These are phyloP conservation scores for Oryza glaberrima DNA, from an alignment of 176 grass and related monocot species.

Conservation along the genomic window DNA sequence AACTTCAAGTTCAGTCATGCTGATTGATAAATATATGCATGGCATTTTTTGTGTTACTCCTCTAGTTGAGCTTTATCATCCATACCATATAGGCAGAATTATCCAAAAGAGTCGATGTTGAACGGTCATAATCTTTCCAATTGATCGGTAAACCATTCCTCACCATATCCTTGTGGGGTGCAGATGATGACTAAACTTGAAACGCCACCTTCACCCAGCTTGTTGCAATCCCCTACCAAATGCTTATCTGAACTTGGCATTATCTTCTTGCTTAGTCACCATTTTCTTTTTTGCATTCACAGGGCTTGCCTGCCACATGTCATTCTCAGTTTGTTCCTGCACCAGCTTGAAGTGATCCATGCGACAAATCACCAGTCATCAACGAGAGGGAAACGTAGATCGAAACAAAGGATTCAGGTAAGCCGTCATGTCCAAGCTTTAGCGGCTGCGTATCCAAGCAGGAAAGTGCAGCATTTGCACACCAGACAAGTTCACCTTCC, in stretches of 20 bases:
- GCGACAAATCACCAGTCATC: background rate
- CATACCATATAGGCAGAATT: background rate
- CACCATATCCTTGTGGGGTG: background rate
- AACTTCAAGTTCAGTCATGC: no score
- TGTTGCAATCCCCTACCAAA: slow-evolving; percentile 18
- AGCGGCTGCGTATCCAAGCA: background rate
- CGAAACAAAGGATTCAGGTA: background rate
- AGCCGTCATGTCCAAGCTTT: background rate
- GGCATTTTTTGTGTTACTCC: background rate
- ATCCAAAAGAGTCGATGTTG: background rate
- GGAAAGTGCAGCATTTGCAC: background rate
- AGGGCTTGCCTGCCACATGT: background rate
- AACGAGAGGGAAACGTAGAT: background rate
- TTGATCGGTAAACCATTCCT: background rate
- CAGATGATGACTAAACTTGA: slow-evolving; percentile 6
- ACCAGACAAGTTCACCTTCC: background rate
- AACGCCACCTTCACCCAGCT: background rate
- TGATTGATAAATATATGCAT: background rate
- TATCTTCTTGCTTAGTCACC: slow-evolving; percentile 34
- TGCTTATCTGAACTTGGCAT: slow-evolving; percentile 43
- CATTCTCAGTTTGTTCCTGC: slow-evolving; percentile 1
- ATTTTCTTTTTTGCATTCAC: background rate
- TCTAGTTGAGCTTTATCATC: background rate
- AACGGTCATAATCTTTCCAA: background rate
- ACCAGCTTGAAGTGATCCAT: background rate